phyloP scores from a whole-genome alignment of 1,284 basidiomycete genomes.

The Leccinum fallax region DNA sequence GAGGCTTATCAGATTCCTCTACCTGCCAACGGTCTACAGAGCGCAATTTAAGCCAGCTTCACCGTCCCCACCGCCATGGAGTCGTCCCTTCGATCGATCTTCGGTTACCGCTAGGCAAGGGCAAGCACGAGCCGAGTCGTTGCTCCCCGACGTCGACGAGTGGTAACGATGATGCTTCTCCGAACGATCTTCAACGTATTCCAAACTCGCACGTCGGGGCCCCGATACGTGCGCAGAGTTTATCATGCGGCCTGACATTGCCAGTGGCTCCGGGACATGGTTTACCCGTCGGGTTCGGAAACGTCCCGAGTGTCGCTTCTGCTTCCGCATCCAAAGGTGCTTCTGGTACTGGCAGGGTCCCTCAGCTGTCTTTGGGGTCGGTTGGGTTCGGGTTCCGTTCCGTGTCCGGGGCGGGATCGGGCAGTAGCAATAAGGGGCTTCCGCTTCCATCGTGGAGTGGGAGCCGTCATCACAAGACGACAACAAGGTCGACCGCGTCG shows the following conservation, averaged over 20 bases:
- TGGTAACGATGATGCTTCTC: slow-evolving; percentile 20
- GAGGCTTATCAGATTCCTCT: background rate
- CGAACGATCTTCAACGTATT: slow-evolving; percentile 23
- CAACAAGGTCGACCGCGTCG: background rate
- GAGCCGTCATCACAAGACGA: background rate
- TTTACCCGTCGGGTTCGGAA: background rate
- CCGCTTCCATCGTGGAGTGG: background rate
- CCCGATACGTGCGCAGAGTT: slow-evolving; percentile 13
- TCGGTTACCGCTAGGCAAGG: slow-evolving; percentile 7
- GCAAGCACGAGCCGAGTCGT: background rate
- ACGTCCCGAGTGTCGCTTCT: background rate
- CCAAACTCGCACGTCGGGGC: background rate
- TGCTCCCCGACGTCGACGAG: background rate
- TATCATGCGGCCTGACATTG: slow-evolving; percentile 8
- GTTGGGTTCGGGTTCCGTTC: background rate
- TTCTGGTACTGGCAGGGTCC: background rate
- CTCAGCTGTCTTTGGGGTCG: background rate
- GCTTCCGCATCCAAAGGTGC: background rate
- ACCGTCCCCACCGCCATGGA: background rate
- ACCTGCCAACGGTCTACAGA: background rate
- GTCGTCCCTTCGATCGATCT: slow-evolving; percentile 24
- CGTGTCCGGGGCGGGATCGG: background rate
- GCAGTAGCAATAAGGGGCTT: background rate
- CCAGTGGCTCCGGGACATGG: background rate
- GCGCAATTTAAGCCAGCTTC: background rate